Evolutionary conservation across 2,329 filamentous ascomycete genomes (phyloP).

Genomic region (Microdochium bolleyi): DNA sequence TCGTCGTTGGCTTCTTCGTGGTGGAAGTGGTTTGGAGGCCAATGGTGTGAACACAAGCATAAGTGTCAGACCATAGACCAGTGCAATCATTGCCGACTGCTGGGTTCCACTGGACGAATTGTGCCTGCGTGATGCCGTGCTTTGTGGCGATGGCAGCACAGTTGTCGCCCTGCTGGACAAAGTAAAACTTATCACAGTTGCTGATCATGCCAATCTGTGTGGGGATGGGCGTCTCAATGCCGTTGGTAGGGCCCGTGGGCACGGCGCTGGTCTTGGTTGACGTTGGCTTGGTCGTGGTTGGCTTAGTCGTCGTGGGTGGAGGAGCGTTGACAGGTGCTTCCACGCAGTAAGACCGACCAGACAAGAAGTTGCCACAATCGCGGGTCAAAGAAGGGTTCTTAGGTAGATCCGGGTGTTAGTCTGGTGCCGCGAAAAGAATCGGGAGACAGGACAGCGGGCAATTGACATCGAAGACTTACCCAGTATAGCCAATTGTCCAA

Average conservation of each 20-base stretch:
- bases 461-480: not conserved
- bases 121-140: too few relatives aligned
- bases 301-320: not conserved
- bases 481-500: not conserved
- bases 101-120: not conserved
- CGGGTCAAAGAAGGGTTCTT: not conserved
- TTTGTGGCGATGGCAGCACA: too few relatives aligned
- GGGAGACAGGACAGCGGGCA: not conserved
- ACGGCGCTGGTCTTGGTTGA: too few relatives aligned
- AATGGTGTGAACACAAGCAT: not conserved
- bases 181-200: not conserved
- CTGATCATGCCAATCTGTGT: not conserved
- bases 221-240: not conserved
- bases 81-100: not conserved
- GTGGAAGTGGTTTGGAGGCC: not conserved
- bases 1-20: not conserved
- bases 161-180: not conserved
- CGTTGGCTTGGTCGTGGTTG: not conserved
- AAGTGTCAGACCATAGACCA: not conserved
- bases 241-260: not conserved
- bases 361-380: not conserved
- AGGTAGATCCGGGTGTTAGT: not conserved
- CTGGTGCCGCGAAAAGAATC: not conserved
- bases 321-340: not conserved
- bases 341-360: not conserved